phyloP scores from a whole-genome alignment of 106 monocot species.

The Alisma plantagoaquatica region DNA sequence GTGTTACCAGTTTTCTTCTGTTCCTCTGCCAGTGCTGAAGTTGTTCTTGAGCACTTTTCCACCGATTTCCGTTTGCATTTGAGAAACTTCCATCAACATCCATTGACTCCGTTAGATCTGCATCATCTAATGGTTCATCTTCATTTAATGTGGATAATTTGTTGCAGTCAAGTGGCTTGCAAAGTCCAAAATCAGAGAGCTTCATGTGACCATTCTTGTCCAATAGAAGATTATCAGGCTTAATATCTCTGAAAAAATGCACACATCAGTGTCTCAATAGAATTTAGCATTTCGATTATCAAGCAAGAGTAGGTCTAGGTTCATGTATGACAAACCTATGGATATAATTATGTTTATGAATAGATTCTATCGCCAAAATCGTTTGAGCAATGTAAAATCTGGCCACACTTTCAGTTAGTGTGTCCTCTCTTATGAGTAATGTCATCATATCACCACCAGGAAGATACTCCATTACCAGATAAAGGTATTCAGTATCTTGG shows the following conservation, averaged over 20 bases:
- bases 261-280: too few species aligned
- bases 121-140: background rate
- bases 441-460: conserved; percentile 61
- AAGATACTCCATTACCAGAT: conserved; percentile 58
- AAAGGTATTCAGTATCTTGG: conserved; percentile 34
- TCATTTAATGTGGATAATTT: conserved; percentile 37
- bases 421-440: conserved; percentile 34
- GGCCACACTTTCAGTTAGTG: conserved; percentile 40
- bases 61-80: conserved; percentile 33
- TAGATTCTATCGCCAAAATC: conserved; percentile 45
- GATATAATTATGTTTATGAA: conserved; percentile 51
- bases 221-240: conserved; percentile 49
- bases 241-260: conserved; percentile 42
- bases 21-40: conserved; percentile 48
- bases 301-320: too few species aligned
- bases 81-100: conserved; percentile 6
- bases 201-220: conserved; percentile 55
- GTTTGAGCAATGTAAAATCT: conserved; percentile 54
- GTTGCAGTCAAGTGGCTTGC: conserved; percentile 42
- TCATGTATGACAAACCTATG: conserved; percentile 41
- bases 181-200: conserved; percentile 54
- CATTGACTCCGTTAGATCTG: conserved; percentile 6
- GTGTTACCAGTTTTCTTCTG: conserved; percentile 37
- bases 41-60: conserved; percentile 59
- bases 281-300: too few species aligned